phyloP scores from a whole-genome alignment of 2,329 filamentous ascomycete genomes.

The Aspergillus awamori region DNA sequence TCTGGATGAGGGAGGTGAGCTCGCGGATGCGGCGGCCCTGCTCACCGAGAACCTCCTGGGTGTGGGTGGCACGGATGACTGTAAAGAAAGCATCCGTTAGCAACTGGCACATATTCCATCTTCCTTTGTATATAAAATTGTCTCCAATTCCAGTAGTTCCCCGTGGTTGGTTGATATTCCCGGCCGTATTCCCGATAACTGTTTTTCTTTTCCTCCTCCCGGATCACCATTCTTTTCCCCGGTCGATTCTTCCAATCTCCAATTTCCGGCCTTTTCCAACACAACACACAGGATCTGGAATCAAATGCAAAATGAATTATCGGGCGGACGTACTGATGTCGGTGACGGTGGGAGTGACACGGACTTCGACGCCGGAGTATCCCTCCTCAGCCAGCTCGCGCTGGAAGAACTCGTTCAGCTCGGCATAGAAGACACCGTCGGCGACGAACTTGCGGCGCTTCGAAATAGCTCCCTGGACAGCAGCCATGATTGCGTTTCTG shows the following conservation, averaged over 20 bases:
- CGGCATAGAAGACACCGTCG: constrained; percentile 99
- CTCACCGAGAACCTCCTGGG: constrained; percentile 99
- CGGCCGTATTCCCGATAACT: constrained; percentile 8
- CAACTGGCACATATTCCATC: constrained; percentile 21
- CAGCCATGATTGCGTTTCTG: constrained; percentile 52
- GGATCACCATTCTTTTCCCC: constrained; percentile 2
- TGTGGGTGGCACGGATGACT: constrained; percentile 99
- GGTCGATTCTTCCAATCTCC: constrained; percentile 13
- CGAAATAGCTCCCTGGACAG: constrained; percentile 55
- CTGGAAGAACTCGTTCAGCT: constrained; percentile 99
- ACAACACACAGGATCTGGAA: background rate
- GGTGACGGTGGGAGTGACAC: constrained; percentile 99
- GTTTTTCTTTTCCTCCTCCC: constrained; percentile 1
- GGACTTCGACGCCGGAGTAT: constrained; percentile 99
- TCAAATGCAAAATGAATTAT: constrained; percentile 22
- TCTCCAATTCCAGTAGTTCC: constrained; percentile 3
- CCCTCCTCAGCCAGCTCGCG: constrained; percentile 99
- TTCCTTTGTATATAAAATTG: constrained; percentile 3
- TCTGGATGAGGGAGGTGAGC: constrained; percentile 99
- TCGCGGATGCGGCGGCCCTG: constrained; percentile 99
- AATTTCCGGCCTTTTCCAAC: constrained; percentile 14
- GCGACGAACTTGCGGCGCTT: constrained; percentile 75
- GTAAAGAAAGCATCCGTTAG: constrained; percentile 37
- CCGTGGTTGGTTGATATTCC: background rate
- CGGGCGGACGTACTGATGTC: constrained; percentile 74